Evolutionary conservation across 805 yeast species (phyloP).

Genomic region (Teunomyces atbi): DNA sequence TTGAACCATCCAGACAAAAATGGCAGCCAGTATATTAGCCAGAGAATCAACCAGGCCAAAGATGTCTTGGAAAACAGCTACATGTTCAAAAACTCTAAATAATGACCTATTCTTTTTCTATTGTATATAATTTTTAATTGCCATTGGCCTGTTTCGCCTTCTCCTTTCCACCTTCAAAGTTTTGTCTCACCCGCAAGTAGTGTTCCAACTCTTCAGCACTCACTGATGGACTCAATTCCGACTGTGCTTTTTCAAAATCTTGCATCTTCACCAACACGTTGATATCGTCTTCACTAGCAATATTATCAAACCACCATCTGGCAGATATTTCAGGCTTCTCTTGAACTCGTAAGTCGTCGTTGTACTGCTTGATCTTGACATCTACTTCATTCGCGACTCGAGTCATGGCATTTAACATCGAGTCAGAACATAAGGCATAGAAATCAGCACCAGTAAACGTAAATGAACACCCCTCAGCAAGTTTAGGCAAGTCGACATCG

Average conservation of each 20-base stretch:
- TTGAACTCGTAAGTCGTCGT: constrained; percentile 27
- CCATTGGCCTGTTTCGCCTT: constrained; percentile 17
- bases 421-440: constrained; percentile 92
- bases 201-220: constrained; percentile 84
- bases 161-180: constrained; percentile 71
- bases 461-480: constrained; percentile 76
- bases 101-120: background rate
- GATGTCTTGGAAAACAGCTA: constrained; percentile 40
- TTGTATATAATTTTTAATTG: constrained; percentile 1
- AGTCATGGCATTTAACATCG: constrained; percentile 96
- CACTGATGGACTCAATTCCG: constrained; percentile 77
- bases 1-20: constrained; percentile 43
- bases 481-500: constrained; percentile 53
- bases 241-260: constrained; percentile 77
- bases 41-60: constrained; percentile 44
- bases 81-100: constrained; percentile 21
- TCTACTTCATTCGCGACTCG: constrained; percentile 80
- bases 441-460: constrained; percentile 98
- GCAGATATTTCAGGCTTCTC: constrained; percentile 53
- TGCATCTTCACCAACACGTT: constrained; percentile 64
- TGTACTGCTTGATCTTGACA: constrained; percentile 52
- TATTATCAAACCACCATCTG: constrained; percentile 88
- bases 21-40: constrained; percentile 41
- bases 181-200: constrained; percentile 72
- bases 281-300: constrained; percentile 65